Evolutionary conservation across 2,329 filamentous ascomycete genomes (phyloP), one percentile per base, ranked within the genome.

Genomic region (Alternaria sp.): DNA sequence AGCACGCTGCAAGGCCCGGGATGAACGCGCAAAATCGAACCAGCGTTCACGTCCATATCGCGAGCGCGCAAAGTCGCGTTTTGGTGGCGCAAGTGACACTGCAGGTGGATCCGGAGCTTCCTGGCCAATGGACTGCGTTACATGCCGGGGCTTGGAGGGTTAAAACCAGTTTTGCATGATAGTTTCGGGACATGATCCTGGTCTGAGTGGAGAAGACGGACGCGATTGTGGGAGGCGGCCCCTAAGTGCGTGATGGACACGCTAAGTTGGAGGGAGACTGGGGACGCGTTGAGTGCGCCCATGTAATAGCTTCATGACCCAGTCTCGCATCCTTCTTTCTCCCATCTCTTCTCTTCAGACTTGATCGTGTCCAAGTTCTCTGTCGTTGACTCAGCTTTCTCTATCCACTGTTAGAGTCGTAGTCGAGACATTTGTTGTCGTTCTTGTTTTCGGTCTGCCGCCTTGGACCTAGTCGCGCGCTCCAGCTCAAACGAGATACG

Each of bases 271-370:
- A 46, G 59, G 47, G 43, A 49, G 15, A 66, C 64, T 36, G 36
- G 63, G 64, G 44, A 72, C 73, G 69, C 71, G 71, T 72, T 67
- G 63, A 67, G 58, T 66, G 59, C 32, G 40, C 6, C 53, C 17
- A 50, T 49, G 65, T 67, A 71, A 70, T 70, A 68, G 55, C 59
- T 58, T 49, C 28, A 40, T 28, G 59, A 21, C 58, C 59, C 59
- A 62, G 61, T 46, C 49, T 55, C 30, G 65, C 62, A 50, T 65
- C 58, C 68, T 51, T 56, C 61, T 51, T 28, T 58, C 61, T 54
- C 59, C 60, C 60, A 61, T 57, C 57, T 65, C 61, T 56, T 59
- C 36, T 59, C 61, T 63, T 40, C 49, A 59, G 47, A n/a, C 47
- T 51, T 44, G 52, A 28, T 53, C 30, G 19, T 36, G 25, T 28